Base-by-base conservation (phyloP, 2,329 filamentous ascomycete species). In the Neospermospora avenae region DNA sequence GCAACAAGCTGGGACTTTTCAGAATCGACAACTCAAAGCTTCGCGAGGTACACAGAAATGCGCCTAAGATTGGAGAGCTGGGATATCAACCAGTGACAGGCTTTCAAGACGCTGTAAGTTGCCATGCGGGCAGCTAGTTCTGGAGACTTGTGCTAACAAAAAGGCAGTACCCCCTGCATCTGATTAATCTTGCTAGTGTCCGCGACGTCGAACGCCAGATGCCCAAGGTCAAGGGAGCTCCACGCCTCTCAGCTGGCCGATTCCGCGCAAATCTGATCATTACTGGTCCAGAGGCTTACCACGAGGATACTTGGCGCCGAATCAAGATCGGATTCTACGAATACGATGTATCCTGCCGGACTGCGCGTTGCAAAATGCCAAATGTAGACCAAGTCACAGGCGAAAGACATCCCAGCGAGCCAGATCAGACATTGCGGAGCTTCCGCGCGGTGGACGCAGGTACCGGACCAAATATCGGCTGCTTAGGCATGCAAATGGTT, bases 231-330 rank as follows among this genome's bases (percentile, higher is more conserved):
- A 74, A 78, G 24, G 69, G 69, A 6, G 70, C 81, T 18, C 77
- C 78, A 28, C 75, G 79, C 28, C 77, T 91, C 0, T 84, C 87
- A 58, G 81, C 83, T 8, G 75, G 81, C 16, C 81, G 87, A 13
- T 92, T 90, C 74, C 81, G 89, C 24, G 82, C 88, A 39, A 92
- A 93, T 68, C 84, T 93, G 35, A 85, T 90, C 65, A 74, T 90
- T 53, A 83, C 84, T 4, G 87, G 87, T 3, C 78, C 81, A 0
- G 76, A 81, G 1, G 78, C 85, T 4, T 91, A 88, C 68, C 81
- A 84, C 18, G 89, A 93, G 72, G 88, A 92, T 56, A 77, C 77
- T 8, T 92, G 89, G 89, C 86, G 83, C 63, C 77, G 75, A 28
- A 78, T 90, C 66, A 80, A 77, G 7, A 77, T 77, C 5, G 74